Conservation (phyloP, 1,139 yeast species). For the Blastobotrys malaysiensis region DNA sequence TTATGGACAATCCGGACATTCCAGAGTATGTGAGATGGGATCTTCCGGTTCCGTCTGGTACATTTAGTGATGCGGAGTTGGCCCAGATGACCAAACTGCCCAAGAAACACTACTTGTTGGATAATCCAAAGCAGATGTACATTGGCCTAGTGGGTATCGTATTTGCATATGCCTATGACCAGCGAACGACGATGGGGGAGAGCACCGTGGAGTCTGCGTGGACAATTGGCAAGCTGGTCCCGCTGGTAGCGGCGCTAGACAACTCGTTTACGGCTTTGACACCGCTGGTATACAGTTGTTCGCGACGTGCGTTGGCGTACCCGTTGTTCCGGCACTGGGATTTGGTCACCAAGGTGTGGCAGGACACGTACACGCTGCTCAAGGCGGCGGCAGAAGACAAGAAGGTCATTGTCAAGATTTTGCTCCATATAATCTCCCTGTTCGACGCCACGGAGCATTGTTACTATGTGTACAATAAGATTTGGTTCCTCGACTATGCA, state of each 20-base stretch:
- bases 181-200: constrained; percentile 70
- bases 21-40: constrained; percentile 48
- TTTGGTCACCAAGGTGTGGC: constrained; percentile 60
- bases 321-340: constrained; percentile 75
- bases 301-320: constrained; percentile 67
- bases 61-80: constrained; percentile 33
- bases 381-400: constrained; percentile 51
- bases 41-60: constrained; percentile 2
- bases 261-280: constrained; percentile 44
- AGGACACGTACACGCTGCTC: constrained; percentile 62
- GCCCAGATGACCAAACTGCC: constrained; percentile 61
- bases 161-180: constrained; percentile 70
- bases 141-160: constrained; percentile 58
- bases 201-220: constrained; percentile 85
- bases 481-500: constrained; percentile 74
- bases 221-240: constrained; percentile 82
- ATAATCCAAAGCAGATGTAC: constrained; percentile 46
- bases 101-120: constrained; percentile 44
- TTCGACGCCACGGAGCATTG: constrained; percentile 75
- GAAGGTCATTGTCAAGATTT: constrained; percentile 51
- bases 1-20: constrained; percentile 49
- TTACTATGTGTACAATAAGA: constrained; percentile 79
- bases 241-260: constrained; percentile 72
- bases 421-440: constrained; percentile 61
- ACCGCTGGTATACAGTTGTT: constrained; percentile 53